These are phyloP conservation scores for Pseudocohnilembus persalinus DNA, from an alignment of 169 alveolate genomes.

Conservation along the genomic window DNA sequence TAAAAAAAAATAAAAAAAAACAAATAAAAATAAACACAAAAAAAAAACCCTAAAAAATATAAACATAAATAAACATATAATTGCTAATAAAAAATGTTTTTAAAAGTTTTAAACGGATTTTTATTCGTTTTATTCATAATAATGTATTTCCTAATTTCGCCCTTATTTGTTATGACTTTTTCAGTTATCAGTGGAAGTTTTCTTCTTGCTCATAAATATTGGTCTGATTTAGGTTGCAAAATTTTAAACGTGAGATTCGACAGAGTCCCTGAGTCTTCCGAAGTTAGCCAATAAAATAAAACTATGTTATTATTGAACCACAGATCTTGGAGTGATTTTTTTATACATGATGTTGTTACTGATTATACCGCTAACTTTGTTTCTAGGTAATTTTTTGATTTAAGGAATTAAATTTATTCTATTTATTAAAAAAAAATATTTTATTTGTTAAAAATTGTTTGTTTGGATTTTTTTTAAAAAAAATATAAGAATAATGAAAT, in stretches of 20 bases:
- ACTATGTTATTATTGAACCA: constrained; percentile 20
- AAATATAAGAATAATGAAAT: no score
- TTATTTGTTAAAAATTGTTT: not conserved
- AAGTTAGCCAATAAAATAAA: constrained; percentile 1
- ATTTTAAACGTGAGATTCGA: constrained; percentile 1
- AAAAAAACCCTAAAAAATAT: no score
- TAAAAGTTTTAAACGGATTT: not conserved
- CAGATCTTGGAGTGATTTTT: constrained; percentile 27
- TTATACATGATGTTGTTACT: constrained; percentile 6
- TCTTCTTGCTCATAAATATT: not conserved
- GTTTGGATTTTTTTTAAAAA: not conserved
- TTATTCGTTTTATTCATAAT: not conserved
- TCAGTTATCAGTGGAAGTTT: not conserved
- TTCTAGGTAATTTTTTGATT: constrained; percentile 6
- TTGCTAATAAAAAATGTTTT: not conserved
- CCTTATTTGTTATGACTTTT: not conserved
- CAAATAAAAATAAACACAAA: no score
- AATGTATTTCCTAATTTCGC: not conserved
- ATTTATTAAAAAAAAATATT: not conserved
- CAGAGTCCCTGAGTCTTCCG: constrained; percentile 7
- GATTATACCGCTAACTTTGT: constrained; percentile 25
- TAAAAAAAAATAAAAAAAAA: no score
- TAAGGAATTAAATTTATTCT: no score
- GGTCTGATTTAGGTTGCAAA: constrained; percentile 7
- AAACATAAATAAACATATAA: no score